Percentiles rank a stretch among this genome's conserved stretches.
These are phyloP conservation scores for Chaetomiaceae sp. DNA, from an alignment of 2,329 filamentous ascomycete species.

Conservation along the genomic window DNA sequence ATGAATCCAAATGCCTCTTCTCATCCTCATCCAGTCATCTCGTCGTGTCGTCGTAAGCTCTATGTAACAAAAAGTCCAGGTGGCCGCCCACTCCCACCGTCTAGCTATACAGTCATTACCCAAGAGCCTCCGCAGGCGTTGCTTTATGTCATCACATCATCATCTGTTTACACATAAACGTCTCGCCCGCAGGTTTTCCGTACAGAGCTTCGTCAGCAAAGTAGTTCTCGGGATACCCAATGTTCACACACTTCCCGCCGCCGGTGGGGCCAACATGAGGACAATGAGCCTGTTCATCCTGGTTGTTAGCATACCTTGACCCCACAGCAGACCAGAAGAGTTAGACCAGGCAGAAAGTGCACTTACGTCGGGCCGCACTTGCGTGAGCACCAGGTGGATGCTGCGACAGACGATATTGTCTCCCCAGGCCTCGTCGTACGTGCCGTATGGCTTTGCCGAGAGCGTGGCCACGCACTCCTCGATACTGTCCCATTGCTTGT, in stretches of 20 bases:
- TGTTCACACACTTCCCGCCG: slow-evolving; percentile 28
- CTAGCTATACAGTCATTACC: no score
- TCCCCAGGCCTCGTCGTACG: slow-evolving; percentile 38
- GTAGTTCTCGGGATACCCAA: slow-evolving; percentile 22
- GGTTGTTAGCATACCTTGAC: neutral
- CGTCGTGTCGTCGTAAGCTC: neutral
- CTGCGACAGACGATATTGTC: slow-evolving; percentile 38
- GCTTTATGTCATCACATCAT: neutral
- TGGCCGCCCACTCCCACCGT: no score
- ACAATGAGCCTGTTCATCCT: slow-evolving; percentile 23
- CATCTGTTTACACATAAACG: slow-evolving; percentile 25
- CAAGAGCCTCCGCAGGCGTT: no score
- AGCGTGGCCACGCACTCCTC: slow-evolving; percentile 31
- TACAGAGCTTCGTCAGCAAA: slow-evolving; percentile 25
- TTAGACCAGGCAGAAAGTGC: neutral
- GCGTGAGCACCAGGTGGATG: slow-evolving; percentile 35
- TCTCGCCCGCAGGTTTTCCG: slow-evolving; percentile 22
- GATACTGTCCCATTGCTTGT: slow-evolving; percentile 32
- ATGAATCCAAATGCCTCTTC: no score
- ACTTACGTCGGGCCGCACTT: slow-evolving; percentile 27
- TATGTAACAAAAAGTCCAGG: no score
- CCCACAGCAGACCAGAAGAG: neutral
- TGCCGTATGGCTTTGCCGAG: slow-evolving; percentile 32
- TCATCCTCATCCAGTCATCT: no score
- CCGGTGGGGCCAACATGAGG: slow-evolving; percentile 27